Evolutionary conservation across 495 filamentous ascomycete genomes (phyloP), one percentile per base, ranked within the genome.

Genomic region (Platismatia glauca): DNA sequence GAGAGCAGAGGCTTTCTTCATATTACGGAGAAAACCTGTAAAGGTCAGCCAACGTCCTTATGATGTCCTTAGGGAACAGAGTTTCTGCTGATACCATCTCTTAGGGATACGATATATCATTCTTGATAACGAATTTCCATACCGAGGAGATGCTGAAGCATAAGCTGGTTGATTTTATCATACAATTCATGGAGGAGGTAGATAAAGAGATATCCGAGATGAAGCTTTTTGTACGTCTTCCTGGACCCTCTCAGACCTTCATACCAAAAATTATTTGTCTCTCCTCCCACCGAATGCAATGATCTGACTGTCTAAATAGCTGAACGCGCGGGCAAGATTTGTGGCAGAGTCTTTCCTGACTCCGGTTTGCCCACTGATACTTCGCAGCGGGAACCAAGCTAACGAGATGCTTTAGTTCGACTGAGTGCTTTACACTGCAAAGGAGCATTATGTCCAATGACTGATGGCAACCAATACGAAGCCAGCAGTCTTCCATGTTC

Each of bases 191-290:
- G 92, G 93, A 97, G 76, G 95, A 99, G 70, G 94, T 97, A 35
- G 94, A 97, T 71, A 97, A 97, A 79, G 95, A 99, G 75, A 97
- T 97, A 58, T 97, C 93, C 2, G 95, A 97, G 76, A 97, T 97
- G 94, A 99, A 99, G 83, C 84, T 99, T 65, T 99, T 97, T 75
- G 93, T 97, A 84, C 57, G 90, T 81, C 27, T 27, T 57, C 43
- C 24, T n/a, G 46, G 38, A 35, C 8, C n/a, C 33, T 50, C 31
- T 7, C 9, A 2, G 18, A 6, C n/a, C 9, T 7, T 37, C 39
- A 8, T 22, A 43, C 27, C 13, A 37, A 16, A 22, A 52, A 31
- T 33, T 58, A 39, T 12, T 56, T 20, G 2, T 11, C 24, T 12
- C 11, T 33, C 38, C 20, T 56, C 12, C 52, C 20, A 13, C 18